Percentiles rank a stretch among this genome's conserved stretches.
These are phyloP conservation scores for Pleurotus tuoliensis DNA, from an alignment of 768 basidiomycete species.

Conservation along the genomic window DNA sequence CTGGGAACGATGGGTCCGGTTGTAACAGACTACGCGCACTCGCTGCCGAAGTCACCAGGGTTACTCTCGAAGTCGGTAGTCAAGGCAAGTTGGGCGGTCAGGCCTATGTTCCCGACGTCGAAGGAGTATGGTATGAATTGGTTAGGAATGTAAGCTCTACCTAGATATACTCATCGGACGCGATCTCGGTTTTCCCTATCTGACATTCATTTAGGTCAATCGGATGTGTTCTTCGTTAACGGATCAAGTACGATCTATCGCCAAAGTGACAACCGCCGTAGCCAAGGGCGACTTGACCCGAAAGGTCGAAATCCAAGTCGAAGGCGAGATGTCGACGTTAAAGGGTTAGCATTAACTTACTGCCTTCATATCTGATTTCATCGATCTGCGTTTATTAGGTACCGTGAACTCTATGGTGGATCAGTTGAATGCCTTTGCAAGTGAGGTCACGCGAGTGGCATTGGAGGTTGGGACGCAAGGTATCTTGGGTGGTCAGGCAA, in stretches of 20 bases:
- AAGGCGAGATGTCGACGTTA: slow-evolving; percentile 80
- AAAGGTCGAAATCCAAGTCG: slow-evolving; percentile 87
- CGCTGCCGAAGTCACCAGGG: slow-evolving; percentile 78
- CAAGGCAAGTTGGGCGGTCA: slow-evolving; percentile 90
- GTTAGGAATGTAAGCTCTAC: slow-evolving; percentile 57
- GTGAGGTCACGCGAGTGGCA: slow-evolving; percentile 77
- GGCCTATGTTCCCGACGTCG: slow-evolving; percentile 81
- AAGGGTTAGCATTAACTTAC: slow-evolving; percentile 36
- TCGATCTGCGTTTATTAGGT: slow-evolving; percentile 20
- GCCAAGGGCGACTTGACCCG: slow-evolving; percentile 87
- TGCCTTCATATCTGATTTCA: not conserved
- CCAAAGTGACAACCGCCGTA: slow-evolving; percentile 82
- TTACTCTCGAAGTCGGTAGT: slow-evolving; percentile 80
- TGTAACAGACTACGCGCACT: slow-evolving; percentile 44
- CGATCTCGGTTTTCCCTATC: not conserved
- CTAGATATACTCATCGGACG: not conserved
- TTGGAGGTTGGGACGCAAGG: slow-evolving; percentile 88
- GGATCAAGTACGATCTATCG: slow-evolving; percentile 78
- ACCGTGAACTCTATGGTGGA: slow-evolving; percentile 94
- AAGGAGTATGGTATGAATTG: slow-evolving; percentile 81
- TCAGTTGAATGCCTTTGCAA: slow-evolving; percentile 79
- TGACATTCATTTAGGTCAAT: slow-evolving; percentile 46
- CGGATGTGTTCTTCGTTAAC: slow-evolving; percentile 78
- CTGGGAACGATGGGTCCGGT: too few relatives aligned
- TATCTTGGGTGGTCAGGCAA: slow-evolving; percentile 86